Evolutionary conservation across 2,329 filamentous ascomycete species (phyloP).

Genomic region (Tolypocladium inflatum): DNA sequence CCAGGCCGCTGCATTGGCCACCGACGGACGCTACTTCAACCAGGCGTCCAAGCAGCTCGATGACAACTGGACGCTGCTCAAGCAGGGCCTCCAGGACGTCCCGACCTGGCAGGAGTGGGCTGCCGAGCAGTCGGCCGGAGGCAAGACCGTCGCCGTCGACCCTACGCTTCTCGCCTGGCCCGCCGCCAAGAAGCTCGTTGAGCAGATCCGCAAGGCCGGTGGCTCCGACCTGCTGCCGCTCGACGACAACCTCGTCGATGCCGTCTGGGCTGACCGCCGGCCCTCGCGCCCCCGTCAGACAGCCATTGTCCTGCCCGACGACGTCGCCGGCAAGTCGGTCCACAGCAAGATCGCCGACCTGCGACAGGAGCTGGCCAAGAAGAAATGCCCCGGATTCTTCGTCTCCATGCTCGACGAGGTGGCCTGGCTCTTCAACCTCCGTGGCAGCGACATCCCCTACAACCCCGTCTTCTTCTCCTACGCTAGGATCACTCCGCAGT

Average conservation of each 20-base stretch:
- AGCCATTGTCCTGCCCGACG: conserved; percentile 59
- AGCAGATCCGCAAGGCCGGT: conserved; percentile 80
- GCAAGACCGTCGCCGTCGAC: conserved; percentile 85
- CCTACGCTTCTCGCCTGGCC: conserved; percentile 70
- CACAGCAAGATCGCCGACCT: conserved; percentile 76
- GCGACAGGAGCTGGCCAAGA: conserved; percentile 85
- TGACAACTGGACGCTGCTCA: conserved; percentile 81
- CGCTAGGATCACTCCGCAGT: conserved; percentile 69
- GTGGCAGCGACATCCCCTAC: conserved; percentile 91
- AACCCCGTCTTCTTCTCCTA: conserved; percentile 99
- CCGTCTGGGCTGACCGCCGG: conserved; percentile 71
- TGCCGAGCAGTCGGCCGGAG: conserved; percentile 73
- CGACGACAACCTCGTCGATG: conserved; percentile 77
- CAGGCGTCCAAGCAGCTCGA: conserved; percentile 89
- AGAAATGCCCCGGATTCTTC: conserved; percentile 77
- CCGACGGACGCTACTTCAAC: conserved; percentile 96
- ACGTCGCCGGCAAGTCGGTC: conserved; percentile 75
- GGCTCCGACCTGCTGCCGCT: conserved; percentile 69
- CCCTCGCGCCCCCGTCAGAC: conserved; percentile 68
- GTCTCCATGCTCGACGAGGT: conserved; percentile 94
- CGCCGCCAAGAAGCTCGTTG: conserved; percentile 58
- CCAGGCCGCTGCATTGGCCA: conserved; percentile 81
- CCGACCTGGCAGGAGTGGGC: conserved; percentile 98
- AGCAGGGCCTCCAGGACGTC: conserved; percentile 87
- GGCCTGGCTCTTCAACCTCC: conserved; percentile 96